A percentile compares a stretch with the other conserved stretches of the same genome.
phyloP scores from a whole-genome alignment of 352 stramenopile genomes.

The Pythium pyrilobum region DNA sequence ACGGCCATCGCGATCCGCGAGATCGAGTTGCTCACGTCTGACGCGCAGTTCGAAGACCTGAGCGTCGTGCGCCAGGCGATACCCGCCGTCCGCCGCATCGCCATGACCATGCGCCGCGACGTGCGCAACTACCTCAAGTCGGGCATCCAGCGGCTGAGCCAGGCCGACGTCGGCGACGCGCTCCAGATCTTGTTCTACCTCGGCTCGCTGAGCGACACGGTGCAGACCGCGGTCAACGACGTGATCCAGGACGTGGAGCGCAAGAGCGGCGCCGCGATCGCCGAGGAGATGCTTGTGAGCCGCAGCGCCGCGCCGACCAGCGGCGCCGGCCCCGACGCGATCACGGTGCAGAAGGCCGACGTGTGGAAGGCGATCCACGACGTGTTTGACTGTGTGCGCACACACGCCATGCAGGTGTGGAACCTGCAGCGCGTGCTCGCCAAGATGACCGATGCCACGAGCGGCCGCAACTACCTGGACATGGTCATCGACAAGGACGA shows the following conservation, averaged over 20 bases:
- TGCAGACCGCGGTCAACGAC: constrained; percentile 74
- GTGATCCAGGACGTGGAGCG: constrained; percentile 80
- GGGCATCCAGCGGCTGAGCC: constrained; percentile 52
- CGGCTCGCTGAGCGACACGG: constrained; percentile 48
- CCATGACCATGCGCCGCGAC: constrained; percentile 43
- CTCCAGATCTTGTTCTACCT: constrained; percentile 81
- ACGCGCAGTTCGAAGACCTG: constrained; percentile 59
- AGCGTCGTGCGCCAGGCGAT: constrained; percentile 55
- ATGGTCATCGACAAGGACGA: constrained; percentile 70
- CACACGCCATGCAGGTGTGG: constrained; percentile 77
- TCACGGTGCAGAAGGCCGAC: constrained; percentile 55
- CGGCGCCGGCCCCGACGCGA: constrained; percentile 14
- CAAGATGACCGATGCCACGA: constrained; percentile 57
- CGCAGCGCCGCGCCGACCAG: not conserved
- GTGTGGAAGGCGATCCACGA: constrained; percentile 80
- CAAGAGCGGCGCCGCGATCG: constrained; percentile 47
- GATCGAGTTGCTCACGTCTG: constrained; percentile 49
- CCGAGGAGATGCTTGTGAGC: constrained; percentile 56
- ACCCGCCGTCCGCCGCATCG: constrained; percentile 41
- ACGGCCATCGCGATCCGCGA: constrained; percentile 69
- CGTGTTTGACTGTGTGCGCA: constrained; percentile 64
- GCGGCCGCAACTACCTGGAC: constrained; percentile 53
- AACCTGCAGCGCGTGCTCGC: constrained; percentile 82
- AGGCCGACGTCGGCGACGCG: constrained; percentile 64
- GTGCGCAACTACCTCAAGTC: constrained; percentile 41